These are phyloP conservation scores for Mytilinidion resinicola DNA, from an alignment of 495 filamentous ascomycete species.

Conservation along the genomic window DNA sequence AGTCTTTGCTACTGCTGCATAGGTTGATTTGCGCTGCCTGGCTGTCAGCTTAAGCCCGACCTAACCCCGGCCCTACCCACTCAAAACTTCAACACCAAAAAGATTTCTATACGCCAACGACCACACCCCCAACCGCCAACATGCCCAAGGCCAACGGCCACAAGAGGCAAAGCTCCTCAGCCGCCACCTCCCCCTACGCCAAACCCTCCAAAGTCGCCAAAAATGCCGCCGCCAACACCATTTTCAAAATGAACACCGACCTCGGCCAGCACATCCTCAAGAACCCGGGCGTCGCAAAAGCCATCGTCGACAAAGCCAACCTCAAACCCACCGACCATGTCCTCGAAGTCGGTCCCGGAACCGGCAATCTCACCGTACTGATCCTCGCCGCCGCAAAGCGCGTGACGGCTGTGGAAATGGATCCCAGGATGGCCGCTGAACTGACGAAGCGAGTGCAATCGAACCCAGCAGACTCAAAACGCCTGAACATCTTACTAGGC, in stretches of 20 bases:
- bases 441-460: slow-evolving; percentile 91
- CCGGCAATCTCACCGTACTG: slow-evolving; percentile 81
- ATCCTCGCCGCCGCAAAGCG: slow-evolving; percentile 77
- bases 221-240: slow-evolving; percentile 59
- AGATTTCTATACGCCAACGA: too few species aligned
- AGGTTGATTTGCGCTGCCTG: too few species aligned
- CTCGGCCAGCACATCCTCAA: slow-evolving; percentile 92
- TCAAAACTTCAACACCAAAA: too few species aligned
- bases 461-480: slow-evolving; percentile 63
- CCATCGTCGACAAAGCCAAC: slow-evolving; percentile 79
- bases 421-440: slow-evolving; percentile 94
- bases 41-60: too few species aligned
- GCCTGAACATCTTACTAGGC: slow-evolving; percentile 77
- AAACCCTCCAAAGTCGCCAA: slow-evolving; percentile 45
- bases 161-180: background rate
- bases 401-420: slow-evolving; percentile 85
- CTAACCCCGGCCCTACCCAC: too few species aligned
- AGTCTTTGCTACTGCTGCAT: too few species aligned
- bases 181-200: slow-evolving; percentile 46
- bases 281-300: slow-evolving; percentile 86
- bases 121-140: background rate
- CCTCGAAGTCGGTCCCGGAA: slow-evolving; percentile 71
- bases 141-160: background rate
- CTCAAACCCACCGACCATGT: slow-evolving; percentile 84
- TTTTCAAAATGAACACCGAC: slow-evolving; percentile 83